A percentile compares a stretch with the other conserved stretches of the same genome.
phyloP scores from a whole-genome alignment of 306 rosid genomes.

The Spatholobus suberectus region DNA sequence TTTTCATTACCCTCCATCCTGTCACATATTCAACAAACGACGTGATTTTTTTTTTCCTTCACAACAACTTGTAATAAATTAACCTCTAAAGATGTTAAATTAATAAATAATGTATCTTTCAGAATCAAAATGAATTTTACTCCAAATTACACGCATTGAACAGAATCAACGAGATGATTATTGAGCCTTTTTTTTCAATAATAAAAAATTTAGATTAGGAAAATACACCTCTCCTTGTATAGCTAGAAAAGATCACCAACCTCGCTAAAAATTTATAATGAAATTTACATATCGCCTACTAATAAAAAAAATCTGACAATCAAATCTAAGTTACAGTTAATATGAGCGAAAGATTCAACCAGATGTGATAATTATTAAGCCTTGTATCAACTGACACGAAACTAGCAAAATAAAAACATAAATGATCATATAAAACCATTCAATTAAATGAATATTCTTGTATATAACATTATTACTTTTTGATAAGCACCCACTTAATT shows the following conservation, averaged over 20 bases:
- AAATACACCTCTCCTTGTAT: too few species aligned
- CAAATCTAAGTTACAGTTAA: too few species aligned
- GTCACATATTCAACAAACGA: not conserved
- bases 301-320: too few species aligned
- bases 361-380: not conserved
- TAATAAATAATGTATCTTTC: not conserved
- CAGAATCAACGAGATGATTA: too few species aligned
- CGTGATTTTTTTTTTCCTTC: too few species aligned
- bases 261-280: too few species aligned
- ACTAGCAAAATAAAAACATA: not conserved
- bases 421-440: not conserved
- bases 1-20: not conserved
- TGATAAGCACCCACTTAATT: not conserved
- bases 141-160: not conserved
- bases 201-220: too few species aligned
- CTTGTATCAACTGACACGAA: not conserved
- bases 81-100: not conserved
- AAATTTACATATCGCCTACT: too few species aligned
- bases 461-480: too few species aligned
- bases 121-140: not conserved
- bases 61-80: not conserved
- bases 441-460: not conserved
- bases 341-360: too few species aligned
- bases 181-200: too few species aligned
- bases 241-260: too few species aligned